These are phyloP conservation scores for Leccinum obscurum DNA, from an alignment of 768 basidiomycete genomes.

Conservation along the genomic window DNA sequence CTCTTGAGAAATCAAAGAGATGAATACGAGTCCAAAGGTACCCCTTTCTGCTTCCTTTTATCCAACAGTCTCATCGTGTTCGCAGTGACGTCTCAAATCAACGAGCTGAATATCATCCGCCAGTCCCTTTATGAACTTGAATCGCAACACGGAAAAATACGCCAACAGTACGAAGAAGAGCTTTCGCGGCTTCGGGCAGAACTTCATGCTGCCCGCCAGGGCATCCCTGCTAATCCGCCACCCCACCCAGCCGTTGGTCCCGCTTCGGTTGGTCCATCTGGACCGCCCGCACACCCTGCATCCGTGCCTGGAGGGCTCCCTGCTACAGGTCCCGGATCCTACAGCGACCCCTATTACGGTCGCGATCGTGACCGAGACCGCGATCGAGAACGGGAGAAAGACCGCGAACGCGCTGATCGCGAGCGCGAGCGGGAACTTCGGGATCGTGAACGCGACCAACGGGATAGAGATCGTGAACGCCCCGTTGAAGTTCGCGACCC, in stretches of 20 bases:
- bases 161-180: conserved; percentile 87
- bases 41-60: background rate
- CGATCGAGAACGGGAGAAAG: conserved; percentile 43
- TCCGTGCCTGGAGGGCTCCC: conserved; percentile 32
- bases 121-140: conserved; percentile 93
- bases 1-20: conserved; percentile 75
- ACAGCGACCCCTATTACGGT: conserved; percentile 39
- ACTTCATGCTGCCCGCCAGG: conserved; percentile 52
- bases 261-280: conserved; percentile 35
- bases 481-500: conserved; percentile 52
- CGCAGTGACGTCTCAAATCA: conserved; percentile 77
- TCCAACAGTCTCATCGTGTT: conserved; percentile 11
- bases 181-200: conserved; percentile 70
- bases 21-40: conserved; percentile 88
- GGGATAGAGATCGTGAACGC: conserved; percentile 49
- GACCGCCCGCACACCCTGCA: conserved; percentile 34
- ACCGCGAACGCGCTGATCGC: conserved; percentile 39
- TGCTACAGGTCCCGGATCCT: conserved; percentile 32
- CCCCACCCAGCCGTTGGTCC: conserved; percentile 37
- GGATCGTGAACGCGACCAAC: conserved; percentile 36
- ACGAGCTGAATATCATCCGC: conserved; percentile 87
- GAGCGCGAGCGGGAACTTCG: conserved; percentile 42
- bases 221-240: conserved; percentile 35
- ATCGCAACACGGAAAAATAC: conserved; percentile 79
- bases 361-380: conserved; percentile 40